phyloP scores from a whole-genome alignment of 176 grass and related monocot species.

The Pontederia crassipes region DNA sequence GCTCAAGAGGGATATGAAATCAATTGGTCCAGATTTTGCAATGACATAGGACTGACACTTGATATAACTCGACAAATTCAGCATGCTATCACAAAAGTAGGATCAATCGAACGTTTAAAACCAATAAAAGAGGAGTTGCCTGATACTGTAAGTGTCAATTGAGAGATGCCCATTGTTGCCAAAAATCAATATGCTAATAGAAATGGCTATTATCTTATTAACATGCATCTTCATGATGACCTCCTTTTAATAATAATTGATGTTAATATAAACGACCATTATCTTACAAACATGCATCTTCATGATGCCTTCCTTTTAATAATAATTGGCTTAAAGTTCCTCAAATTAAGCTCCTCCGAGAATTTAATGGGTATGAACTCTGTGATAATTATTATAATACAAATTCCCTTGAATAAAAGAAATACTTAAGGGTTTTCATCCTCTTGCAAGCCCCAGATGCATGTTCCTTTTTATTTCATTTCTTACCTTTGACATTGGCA shows the following conservation, averaged over 20 bases:
- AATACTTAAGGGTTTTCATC: not conserved
- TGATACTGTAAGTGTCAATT: constrained; percentile 45
- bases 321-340: too few species aligned
- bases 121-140: constrained; percentile 81
- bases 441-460: not conserved
- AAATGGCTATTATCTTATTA: not conserved
- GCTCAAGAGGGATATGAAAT: constrained; percentile 62
- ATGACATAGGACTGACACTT: constrained; percentile 46
- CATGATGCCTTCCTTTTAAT: too few species aligned
- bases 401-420: not conserved
- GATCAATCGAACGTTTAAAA: constrained; percentile 53
- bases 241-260: too few species aligned
- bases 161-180: not conserved
- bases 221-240: too few species aligned
- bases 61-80: constrained; percentile 59
- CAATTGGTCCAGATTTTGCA: constrained; percentile 71
- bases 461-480: not conserved
- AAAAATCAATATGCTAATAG: not conserved
- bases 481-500: not conserved
- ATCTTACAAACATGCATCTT: not conserved
- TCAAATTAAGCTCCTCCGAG: too few species aligned
- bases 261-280: not conserved
- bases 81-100: constrained; percentile 57
- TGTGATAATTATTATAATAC: not conserved
- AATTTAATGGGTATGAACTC: too few species aligned